Conservation (phyloP, 2,329 filamentous ascomycete species). For the Orbilia quercus region DNA sequence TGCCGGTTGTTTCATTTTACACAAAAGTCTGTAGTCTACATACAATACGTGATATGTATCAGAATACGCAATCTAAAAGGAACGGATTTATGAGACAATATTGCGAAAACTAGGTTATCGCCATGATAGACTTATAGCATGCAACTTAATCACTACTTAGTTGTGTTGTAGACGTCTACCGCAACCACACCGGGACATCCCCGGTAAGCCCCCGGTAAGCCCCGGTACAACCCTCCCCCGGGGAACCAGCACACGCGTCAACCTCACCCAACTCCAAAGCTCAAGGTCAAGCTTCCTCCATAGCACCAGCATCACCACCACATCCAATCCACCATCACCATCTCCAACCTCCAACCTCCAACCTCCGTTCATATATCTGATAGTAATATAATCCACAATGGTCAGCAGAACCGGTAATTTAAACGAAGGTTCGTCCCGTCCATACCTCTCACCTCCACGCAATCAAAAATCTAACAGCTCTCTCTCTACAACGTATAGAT, state of each 20-base stretch:
- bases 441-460: not conserved
- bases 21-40: no score
- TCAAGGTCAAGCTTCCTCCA: conserved; percentile 26
- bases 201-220: no score
- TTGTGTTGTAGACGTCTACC: no score
- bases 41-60: no score
- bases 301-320: no score
- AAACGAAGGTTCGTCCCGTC: conserved; percentile 69
- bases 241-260: conserved; percentile 43
- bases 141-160: no score
- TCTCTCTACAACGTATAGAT: conserved; percentile 80
- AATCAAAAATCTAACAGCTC: conserved; percentile 22
- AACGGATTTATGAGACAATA: no score
- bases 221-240: not conserved
- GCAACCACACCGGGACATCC: no score
- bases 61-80: no score
- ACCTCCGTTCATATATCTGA: not conserved
- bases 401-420: conserved; percentile 70
- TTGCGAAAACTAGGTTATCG: no score
- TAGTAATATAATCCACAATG: conserved; percentile 32
- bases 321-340: conserved; percentile 10
- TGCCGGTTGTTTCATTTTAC: no score
- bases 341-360: not conserved
- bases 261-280: conserved; percentile 35
- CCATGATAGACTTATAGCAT: no score